These are phyloP conservation scores for Lactarius hatsudake DNA, from an alignment of 768 basidiomycete species.

Conservation along the genomic window DNA sequence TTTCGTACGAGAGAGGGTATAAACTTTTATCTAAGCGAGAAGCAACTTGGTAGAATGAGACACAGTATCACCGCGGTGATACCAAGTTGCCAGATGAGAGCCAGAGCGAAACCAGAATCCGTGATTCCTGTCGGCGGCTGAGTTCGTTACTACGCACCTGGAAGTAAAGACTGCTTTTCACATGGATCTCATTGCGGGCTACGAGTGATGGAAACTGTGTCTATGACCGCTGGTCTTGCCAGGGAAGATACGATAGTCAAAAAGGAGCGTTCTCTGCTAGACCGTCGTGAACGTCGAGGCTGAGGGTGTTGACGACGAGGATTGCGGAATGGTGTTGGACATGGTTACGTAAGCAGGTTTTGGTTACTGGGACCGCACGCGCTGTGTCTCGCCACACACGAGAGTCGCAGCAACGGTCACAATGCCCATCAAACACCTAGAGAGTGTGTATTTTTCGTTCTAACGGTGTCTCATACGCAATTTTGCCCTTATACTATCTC, in stretches of 20 bases:
- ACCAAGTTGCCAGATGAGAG: neutral
- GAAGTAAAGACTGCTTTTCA: neutral
- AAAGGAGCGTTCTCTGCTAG: neutral
- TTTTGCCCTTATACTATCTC: constrained; percentile 2
- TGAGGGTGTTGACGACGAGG: neutral
- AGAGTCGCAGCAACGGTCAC: constrained; percentile 19
- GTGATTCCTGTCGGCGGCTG: constrained; percentile 6
- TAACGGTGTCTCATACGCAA: neutral
- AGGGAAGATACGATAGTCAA: neutral
- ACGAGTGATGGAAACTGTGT: neutral
- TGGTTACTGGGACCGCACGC: neutral
- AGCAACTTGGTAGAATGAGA: neutral
- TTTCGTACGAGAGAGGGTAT: constrained; percentile 3
- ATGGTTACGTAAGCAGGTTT: constrained; percentile 16
- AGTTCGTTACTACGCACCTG: neutral
- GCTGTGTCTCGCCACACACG: constrained; percentile 11
- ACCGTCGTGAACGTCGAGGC: neutral
- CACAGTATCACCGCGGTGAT: neutral
- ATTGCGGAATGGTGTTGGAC: neutral
- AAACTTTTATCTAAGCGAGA: constrained; percentile 18
- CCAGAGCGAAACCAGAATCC: neutral
- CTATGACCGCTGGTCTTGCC: neutral
- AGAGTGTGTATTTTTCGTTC: constrained; percentile 51
- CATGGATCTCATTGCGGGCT: neutral
- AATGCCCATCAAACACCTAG: constrained; percentile 84